Evolutionary conservation across 306 rosid genomes (phyloP), one percentile per base, ranked within the genome.

Genomic region (Inga leiocalycina): DNA sequence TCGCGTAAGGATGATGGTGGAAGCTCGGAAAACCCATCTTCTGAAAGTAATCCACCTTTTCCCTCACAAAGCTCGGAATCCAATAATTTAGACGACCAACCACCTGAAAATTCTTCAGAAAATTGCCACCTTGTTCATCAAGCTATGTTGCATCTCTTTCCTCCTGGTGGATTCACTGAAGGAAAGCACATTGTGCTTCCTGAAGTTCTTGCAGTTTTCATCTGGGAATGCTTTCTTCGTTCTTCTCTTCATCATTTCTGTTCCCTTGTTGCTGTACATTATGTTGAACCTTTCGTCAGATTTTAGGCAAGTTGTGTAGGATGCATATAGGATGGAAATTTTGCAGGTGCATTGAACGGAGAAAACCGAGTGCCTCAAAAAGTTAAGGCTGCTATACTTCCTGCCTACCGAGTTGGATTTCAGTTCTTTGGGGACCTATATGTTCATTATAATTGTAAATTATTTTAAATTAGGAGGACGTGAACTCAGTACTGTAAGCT

Each of bases 11-110:
- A 92, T 72, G 89, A 83, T 22, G 65, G 73, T 52, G 88, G 84
- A 78, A 74, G 71, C 72, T 73, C 88, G 0, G 92, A 88, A 80
- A 89, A 75, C 79, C 89, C 92, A 48, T 79, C 92, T 4, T 48
- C 89, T 20, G 88, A 88, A 83, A 80, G 83, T 84, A 91, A 88
- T 82, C 83, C 71, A 14, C 88, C 86, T 72, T 94, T 85, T 54
- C 77, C 88, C 74, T 86, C 94, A 24, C 97, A 90, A 71, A 90
- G 88, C 85, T 90, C 94, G 0, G 97, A 80, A 85, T 89, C 98
- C 76, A 86, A 79, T 80, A 90, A 82, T 65, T 66, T 87, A 75
- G 93, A 90, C 22, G 85, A 78, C 78, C 94, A 84, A 71, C 94
- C 66, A 71, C 85, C 84, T 13, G 79, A 77, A 78, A 84, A 84